Evolutionary conservation across 2,329 filamentous ascomycete species (phyloP), one percentile per base, ranked within the genome.

Genomic region (Aspergillus sojae): DNA sequence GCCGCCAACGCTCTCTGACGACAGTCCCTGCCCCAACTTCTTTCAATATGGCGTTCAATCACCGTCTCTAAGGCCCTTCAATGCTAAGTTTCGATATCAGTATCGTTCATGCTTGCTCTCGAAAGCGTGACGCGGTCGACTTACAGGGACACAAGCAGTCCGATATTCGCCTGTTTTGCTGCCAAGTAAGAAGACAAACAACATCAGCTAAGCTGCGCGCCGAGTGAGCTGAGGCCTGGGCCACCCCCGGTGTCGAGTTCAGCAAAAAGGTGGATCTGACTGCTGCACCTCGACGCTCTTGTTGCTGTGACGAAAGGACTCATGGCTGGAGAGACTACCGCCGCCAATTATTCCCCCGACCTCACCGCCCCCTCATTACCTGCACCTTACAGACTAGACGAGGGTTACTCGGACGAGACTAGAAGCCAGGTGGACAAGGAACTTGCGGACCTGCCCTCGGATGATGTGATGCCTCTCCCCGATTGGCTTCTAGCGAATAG

Each of bases 331-430:
- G 69, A 75, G 60, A 61, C 65, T 28, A 59, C 65, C 58, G 69
- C 66, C 36, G 68, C 67, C 32, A 71, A 68, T 58, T 72, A 74
- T 56, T 57, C 67, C 55, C 61, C 75, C 54, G 70, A 69, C 19
- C 74, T 75, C 66, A 61, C 73, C 36, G 62, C 70, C 56, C 68
- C 74, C 39, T 72, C 75, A 39, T 65, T 75, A 43, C 71, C 74
- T n/a, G 68, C 74, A 21, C 71, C 86, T 36, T 83, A 86, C 68
- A 82, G 89, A 76, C 85, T 93, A 63, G 92, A 96, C 80, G 93
- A 96, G 80, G 93, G 93, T 72, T 96, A 95, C 77, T 94, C 92
- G 6, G 92, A 95, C 75, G 91, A 94, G 56, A 86, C 84, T 3
- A 78, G 82, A 65, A 87, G 78, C 62, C 79, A 79, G 65, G 69